phyloP scores from a whole-genome alignment of 306 rosid species.

The Canavalia ensiformis region DNA sequence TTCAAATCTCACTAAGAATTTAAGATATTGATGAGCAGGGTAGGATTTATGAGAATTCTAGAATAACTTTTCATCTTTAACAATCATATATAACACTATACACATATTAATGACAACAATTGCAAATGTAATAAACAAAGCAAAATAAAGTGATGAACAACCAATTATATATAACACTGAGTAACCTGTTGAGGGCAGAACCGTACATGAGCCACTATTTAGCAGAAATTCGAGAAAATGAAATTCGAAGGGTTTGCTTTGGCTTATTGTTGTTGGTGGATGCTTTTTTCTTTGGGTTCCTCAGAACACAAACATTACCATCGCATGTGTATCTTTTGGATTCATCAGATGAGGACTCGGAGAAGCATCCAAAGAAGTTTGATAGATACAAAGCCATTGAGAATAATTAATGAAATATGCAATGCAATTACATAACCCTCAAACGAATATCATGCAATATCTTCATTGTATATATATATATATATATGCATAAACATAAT shows the following conservation, averaged over 20 bases:
- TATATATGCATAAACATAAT: too few relatives aligned
- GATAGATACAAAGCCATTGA: conserved; percentile 53
- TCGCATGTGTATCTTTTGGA: conserved; percentile 60
- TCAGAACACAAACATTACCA: conserved; percentile 70
- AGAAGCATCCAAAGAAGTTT: conserved; percentile 64
- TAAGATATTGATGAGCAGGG: background rate
- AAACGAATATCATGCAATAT: background rate
- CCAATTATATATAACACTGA: background rate
- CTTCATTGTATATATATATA: background rate
- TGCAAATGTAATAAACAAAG: background rate
- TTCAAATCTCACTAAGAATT: background rate
- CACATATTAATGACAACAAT: background rate
- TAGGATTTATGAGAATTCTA: background rate
- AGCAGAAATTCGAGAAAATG: conserved; percentile 29
- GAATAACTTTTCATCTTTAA: background rate
- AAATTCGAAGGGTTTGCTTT: conserved; percentile 28
- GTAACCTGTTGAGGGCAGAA: background rate
- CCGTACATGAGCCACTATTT: background rate
- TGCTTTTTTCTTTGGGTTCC: background rate
- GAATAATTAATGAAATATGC: background rate
- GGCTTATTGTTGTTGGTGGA: conserved; percentile 23
- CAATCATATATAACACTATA: background rate
- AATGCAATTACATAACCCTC: background rate
- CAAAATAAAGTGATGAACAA: background rate
- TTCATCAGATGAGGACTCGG: conserved; percentile 48